Base-by-base conservation (phyloP, 1,139 yeast species). In the Yamadazyma sp. region DNA sequence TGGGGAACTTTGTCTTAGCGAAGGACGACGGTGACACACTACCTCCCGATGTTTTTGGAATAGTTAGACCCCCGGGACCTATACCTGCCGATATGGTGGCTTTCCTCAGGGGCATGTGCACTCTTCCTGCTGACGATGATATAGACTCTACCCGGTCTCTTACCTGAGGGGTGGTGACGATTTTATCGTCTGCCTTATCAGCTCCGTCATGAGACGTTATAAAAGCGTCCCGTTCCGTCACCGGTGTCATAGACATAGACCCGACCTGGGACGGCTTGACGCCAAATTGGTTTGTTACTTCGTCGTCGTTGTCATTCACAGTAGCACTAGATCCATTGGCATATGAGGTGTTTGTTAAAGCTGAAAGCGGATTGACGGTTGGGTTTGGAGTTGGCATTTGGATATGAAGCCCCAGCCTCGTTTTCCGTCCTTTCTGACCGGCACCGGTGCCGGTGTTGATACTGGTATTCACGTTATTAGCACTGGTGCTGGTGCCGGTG, bases 161-260 rank as follows among this genome's bases (percentile, higher is more conserved):
- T 2, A 42, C 17, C 12, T 39, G 44, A 1, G 49, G 48, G 5
- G 31, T 27, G 2, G 43, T 40, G 4, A 44, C 36, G 4, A 35
- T 43, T 30, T 51, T 50, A 14, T 51, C 53, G 10, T 46, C 50
- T 6, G 49, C 54, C 12, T 39, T 41, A 16, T 45, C 44, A 22
- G 40, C 43, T 8, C 30, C 29, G n/a, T 38, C 37, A 25, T 16
- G 33, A 29, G 42, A 42, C 6, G 39, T 34, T 5, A 49, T 42
- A 30, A 54, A 52, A 9, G 55, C 47, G 27, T 62, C 77, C 49
- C 73, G 80, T 51, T 84, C 94, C 1, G 86, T 73, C 2, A 84
- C 80, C 0, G 92, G 94, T 0, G 94, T 84, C 94, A 84, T 84
- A 0, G 87, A 75, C 51, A 83, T 64, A 17, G 73, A 55, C 35